These are phyloP conservation scores for Pythium rishiriense DNA, from an alignment of 352 stramenopile genomes.

Conservation along the genomic window DNA sequence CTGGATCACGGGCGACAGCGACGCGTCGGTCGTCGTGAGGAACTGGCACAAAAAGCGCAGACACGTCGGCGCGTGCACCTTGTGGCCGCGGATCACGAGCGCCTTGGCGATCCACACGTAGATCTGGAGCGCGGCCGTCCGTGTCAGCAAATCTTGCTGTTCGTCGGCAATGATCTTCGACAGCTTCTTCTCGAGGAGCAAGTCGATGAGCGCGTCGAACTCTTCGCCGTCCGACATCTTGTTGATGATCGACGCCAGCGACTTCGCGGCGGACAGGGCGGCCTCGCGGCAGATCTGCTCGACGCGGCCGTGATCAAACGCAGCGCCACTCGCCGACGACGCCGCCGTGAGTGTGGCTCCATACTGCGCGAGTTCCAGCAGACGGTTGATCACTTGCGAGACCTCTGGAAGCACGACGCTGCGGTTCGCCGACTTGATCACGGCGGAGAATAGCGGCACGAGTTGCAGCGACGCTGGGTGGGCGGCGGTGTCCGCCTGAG, in stretches of 20 bases:
- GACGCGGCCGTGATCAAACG: conserved; percentile 27
- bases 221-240: conserved; percentile 83
- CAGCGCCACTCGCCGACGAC: conserved; percentile 3
- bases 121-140: conserved; percentile 73
- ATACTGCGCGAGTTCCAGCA: conserved; percentile 77
- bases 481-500: conserved; percentile 26
- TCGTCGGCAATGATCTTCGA: conserved; percentile 53
- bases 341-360: conserved; percentile 13
- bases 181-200: conserved; percentile 70
- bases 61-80: conserved; percentile 62
- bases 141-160: conserved; percentile 37
- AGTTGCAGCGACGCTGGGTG: conserved; percentile 57
- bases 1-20: conserved; percentile 40
- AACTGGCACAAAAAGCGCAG: conserved; percentile 75
- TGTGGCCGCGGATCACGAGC: conserved; percentile 77
- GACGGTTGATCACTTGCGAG: conserved; percentile 67
- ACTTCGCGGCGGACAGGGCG: conserved; percentile 67
- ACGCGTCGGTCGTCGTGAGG: conserved; percentile 32
- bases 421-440: conserved; percentile 77
- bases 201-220: conserved; percentile 72
- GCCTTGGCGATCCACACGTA: conserved; percentile 86
- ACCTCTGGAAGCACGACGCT: conserved; percentile 58
- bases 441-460: conserved; percentile 70
- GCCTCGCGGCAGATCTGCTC: conserved; percentile 50
- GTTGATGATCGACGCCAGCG: conserved; percentile 85